Evolutionary conservation across 202 grass and related monocot species (phyloP), one percentile per base, ranked within the genome.

Genomic region (Setaria viridis): DNA sequence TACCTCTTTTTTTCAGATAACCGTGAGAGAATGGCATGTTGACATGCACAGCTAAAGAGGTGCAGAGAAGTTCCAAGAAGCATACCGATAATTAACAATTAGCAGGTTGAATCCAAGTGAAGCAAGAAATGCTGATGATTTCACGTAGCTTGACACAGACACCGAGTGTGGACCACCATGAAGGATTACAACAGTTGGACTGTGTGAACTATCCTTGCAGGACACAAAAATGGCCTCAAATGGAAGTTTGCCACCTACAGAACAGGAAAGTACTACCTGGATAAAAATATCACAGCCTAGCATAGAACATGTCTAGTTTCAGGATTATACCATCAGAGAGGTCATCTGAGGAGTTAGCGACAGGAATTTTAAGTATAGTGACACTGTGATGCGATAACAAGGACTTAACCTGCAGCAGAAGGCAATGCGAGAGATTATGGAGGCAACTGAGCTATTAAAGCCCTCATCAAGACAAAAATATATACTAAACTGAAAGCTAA

Each of bases 141-240:
- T 94, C 9, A 85, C 92, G 43, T 94, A 99, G 86, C 84, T 92
- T 49, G 93, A 95, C 50, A 93, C 85, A 39, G 89, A 99, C 69
- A 89, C 30, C 37, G 90, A 88, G 88, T 99, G 91, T 65, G 96
- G 96, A 46, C 91, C 93, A 72, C 96, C 96, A 83, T 99, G 96
- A 88, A 99, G 91, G 39, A 94, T 72, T 29, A 91, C 29, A 81
- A 92, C 80, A 65, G 94, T 92, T 37, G 91, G 91, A 78, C 85
- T 88, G 56, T 51, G 84, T 7, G 19, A 59, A 74, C 90, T 85
- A 48, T 93, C 91, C 41, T 94, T 89, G 76, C 55, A 78, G 60
- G 91, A 88, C 78, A 92, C 84, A 89, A 99, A 92, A 32, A 95
- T 98, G 57, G 86, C 89, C 82, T 94, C 93, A 53, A 94, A 94